A percentile compares a stretch with the other conserved stretches of the same genome.
Conservation (phyloP, 2,329 filamentous ascomycete species). For the Diplodia sapinea region DNA sequence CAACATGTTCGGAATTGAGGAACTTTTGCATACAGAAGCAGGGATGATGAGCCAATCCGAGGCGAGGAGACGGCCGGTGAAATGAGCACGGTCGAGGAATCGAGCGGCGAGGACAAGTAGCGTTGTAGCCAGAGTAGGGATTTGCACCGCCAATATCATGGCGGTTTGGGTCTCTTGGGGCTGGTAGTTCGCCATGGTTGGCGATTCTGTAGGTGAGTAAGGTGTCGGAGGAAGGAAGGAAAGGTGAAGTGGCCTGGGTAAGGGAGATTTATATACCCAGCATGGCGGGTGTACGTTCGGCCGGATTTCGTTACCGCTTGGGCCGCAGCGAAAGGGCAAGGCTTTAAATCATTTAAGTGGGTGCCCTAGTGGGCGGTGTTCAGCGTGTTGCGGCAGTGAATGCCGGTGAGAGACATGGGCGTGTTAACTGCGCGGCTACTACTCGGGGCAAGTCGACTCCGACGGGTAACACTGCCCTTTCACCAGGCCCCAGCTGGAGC, state of each 20-base stretch:
- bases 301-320: background rate
- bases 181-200: background rate
- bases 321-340: too few relatives aligned
- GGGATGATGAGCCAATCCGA: background rate
- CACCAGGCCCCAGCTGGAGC: background rate
- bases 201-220: background rate
- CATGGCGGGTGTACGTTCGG: background rate
- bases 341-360: background rate
- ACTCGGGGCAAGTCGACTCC: background rate
- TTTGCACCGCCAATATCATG: background rate
- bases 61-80: background rate
- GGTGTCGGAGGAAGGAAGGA: background rate
- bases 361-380: background rate
- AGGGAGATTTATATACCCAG: background rate
- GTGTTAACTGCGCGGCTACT: background rate
- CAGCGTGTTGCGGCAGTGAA: background rate
- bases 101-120: background rate
- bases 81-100: background rate
- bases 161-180: background rate
- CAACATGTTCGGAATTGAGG: background rate
- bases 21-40: background rate
- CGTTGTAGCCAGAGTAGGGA: background rate
- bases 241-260: background rate
- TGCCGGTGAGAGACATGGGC: background rate
- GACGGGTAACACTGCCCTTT: background rate